Evolutionary conservation across 2,329 filamentous ascomycete species (phyloP).

Genomic region (Bertia moriformis): DNA sequence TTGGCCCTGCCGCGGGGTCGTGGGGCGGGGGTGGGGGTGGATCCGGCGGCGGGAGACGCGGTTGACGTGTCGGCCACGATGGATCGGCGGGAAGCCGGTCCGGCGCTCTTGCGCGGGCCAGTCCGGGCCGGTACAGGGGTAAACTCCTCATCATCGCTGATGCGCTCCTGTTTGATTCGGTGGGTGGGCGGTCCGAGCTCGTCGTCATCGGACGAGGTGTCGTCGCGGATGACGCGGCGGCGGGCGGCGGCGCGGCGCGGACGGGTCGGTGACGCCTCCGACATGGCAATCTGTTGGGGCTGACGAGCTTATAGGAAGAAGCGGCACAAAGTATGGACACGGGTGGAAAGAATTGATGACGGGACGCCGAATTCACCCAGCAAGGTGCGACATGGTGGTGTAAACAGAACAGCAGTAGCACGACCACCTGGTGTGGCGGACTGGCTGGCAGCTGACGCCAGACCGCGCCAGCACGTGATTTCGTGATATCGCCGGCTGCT

Average conservation of each 20-base stretch:
- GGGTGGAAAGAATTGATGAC: no score
- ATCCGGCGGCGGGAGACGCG: conserved; percentile 27
- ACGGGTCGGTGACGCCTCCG: conserved; percentile 24
- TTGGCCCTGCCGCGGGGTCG: conserved; percentile 23
- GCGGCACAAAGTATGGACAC: no score
- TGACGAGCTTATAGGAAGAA: no score
- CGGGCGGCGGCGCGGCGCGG: conserved; percentile 46
- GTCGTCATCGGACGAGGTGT: conserved; percentile 75
- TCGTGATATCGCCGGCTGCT: not conserved
- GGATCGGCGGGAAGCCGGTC: no score
- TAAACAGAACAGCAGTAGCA: no score
- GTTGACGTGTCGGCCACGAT: no score
- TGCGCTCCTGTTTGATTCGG: conserved; percentile 26
- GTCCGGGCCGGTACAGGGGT: conserved; percentile 56
- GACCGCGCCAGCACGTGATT: no score
- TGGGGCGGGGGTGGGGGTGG: conserved; percentile 9
- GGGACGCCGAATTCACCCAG: no score
- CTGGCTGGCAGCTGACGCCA: no score
- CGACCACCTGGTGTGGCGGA: no score
- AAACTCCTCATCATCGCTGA: conserved; percentile 63
- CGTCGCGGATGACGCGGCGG: conserved; percentile 46
- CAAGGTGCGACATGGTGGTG: no score
- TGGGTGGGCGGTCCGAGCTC: conserved; percentile 43
- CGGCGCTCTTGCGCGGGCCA: conserved; percentile 37
- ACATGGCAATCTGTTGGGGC: no score